Base-by-base conservation (phyloP, 2,329 filamentous ascomycete species). In the Diaporthe ilicicola region DNA sequence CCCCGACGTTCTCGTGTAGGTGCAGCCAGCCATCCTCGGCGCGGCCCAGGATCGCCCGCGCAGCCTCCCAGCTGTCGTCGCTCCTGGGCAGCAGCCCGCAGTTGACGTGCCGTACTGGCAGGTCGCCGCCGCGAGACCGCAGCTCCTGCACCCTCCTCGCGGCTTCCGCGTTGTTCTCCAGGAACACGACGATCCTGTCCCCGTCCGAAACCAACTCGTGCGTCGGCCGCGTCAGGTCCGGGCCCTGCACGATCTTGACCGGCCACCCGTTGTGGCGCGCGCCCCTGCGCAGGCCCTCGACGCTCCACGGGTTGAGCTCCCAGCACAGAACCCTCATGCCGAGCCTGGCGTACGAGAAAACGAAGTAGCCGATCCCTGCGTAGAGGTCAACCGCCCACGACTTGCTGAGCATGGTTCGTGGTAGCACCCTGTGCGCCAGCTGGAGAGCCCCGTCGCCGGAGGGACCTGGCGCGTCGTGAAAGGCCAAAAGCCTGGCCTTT, bases 301-400 rank as follows among this genome's bases (percentile, higher is more conserved):
- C 88, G 74, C 91, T 94, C 91, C 95, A 93, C 0, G 92, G 91
- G 79, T 97, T 98, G 55, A 98, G 84, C 81, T 98, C 95, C 93
- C 94, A 98, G 75, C 94, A 93, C 51, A 96, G 84, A 1, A 98
- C 92, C 61, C 88, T 83, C 76, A 95, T 83, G 0, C 94, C 94
- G 22, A 92, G 88, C 71, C 84, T 86, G 8, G 91, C 87, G 81
- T 97, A 98, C 39, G 90, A 93, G 77, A 98, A 97, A 4, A 92
- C 89, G 81, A 98, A 98, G 81, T 98, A 98, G 6, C 95, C 95
- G 74, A 98, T 97, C 0, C 95, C 95, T 0, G 93, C 94, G 82
- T 97, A 98, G 72, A 98, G 83, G 80, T 98, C 95, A 0, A 97
- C 88, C 0, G 91, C 89, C 79, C 86, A 90, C 4, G 78, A 79